Percentiles rank a stretch among this genome's conserved stretches.
Conservation (phyloP, 768 basidiomycete genomes). For the button mushroom (Agaricus bisporus) region DNA sequence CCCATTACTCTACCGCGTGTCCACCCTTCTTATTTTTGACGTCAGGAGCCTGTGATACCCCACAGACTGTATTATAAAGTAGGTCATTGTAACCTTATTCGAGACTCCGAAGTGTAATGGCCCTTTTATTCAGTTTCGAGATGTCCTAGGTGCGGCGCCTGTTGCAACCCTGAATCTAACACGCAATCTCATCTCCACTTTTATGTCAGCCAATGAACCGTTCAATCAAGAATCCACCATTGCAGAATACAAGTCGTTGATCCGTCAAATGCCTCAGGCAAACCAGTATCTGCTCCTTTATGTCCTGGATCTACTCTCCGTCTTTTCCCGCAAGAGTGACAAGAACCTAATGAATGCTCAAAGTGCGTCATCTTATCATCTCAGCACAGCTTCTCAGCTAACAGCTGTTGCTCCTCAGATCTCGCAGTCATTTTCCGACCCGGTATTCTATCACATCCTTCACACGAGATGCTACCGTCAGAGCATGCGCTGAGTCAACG, state of each 20-base stretch:
- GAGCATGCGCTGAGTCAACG: slow-evolving; percentile 86
- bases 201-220: slow-evolving; percentile 51
- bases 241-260: slow-evolving; percentile 76
- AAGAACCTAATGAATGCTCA: slow-evolving; percentile 95
- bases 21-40: slow-evolving; percentile 1
- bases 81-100: slow-evolving; percentile 27
- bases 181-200: neutral
- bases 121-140: slow-evolving; percentile 56
- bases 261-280: slow-evolving; percentile 75
- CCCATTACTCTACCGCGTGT: slow-evolving; percentile 3
- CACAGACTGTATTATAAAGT: slow-evolving; percentile 84
- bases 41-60: slow-evolving; percentile 92
- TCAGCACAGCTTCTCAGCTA: neutral
- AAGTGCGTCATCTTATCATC: slow-evolving; percentile 47
- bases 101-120: slow-evolving; percentile 7
- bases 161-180: neutral
- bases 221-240: slow-evolving; percentile 70
- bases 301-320: slow-evolving; percentile 91
- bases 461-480: slow-evolving; percentile 77
- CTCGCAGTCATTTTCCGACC: slow-evolving; percentile 97
- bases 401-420: slow-evolving; percentile 40
- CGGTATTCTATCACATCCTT: slow-evolving; percentile 84
- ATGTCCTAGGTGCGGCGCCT: slow-evolving; percentile 58
- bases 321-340: slow-evolving; percentile 87
- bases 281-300: slow-evolving; percentile 97